Conservation (phyloP, 345 rosid genomes). For the Clarkia xantiana region DNA sequence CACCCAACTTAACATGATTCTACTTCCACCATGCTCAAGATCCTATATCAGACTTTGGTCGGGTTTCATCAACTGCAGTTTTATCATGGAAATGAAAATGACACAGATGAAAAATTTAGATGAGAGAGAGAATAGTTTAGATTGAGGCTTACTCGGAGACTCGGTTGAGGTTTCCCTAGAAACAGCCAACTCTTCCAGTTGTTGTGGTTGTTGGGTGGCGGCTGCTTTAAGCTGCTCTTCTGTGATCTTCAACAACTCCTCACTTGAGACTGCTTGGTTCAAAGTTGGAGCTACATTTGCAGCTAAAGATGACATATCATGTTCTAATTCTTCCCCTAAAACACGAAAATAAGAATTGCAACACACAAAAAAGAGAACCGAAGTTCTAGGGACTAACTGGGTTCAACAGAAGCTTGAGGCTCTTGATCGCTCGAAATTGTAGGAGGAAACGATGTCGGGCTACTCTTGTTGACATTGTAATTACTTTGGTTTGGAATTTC, state of each 20-base stretch:
- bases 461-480: constrained; percentile 27
- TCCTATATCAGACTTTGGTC: too few species aligned
- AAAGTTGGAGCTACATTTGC: constrained; percentile 46
- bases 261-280: constrained; percentile 48
- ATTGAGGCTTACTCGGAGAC: too few species aligned
- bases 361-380: background rate
- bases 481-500: constrained; percentile 33
- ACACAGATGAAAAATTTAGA: too few species aligned
- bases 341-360: background rate
- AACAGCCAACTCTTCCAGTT: background rate
- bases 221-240: constrained; percentile 75
- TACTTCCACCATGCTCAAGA: too few species aligned
- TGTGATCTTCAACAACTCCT: constrained; percentile 64
- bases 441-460: constrained; percentile 24
- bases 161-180: too few species aligned
- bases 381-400: constrained; percentile 36
- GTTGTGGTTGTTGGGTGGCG: constrained; percentile 16
- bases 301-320: background rate
- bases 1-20: too few species aligned
- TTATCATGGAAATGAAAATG: too few species aligned
- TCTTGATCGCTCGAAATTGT: constrained; percentile 18
- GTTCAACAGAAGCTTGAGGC: constrained; percentile 24
- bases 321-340: too few species aligned
- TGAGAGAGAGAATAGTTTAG: too few species aligned
- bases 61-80: too few species aligned